phyloP scores from a whole-genome alignment of 176 grass and related monocot genomes.

The Phragmites australis region DNA sequence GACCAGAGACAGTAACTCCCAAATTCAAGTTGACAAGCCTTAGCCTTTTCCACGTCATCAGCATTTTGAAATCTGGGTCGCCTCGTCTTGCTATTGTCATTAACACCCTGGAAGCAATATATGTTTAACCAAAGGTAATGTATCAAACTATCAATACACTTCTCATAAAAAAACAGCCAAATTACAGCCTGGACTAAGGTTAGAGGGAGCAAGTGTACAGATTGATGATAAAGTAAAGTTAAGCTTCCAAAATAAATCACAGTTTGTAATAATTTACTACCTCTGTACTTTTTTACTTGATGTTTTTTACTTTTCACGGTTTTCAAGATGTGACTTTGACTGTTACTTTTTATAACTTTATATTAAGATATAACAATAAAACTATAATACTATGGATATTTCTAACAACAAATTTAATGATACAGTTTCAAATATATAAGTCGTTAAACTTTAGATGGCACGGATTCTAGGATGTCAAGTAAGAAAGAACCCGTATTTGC shows the following conservation, averaged over 20 bases:
- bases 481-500: background rate
- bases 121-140: slow-evolving; percentile 9
- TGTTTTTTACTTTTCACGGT: no score
- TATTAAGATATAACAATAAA: no score
- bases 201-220: background rate
- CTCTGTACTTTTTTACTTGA: no score
- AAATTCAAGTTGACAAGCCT: slow-evolving; percentile 88
- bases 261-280: background rate
- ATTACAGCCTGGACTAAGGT: slow-evolving; percentile 25
- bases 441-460: no score
- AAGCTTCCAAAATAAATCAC: slow-evolving; percentile 8
- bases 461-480: no score
- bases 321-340: no score
- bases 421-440: no score
- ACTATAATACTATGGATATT: no score
- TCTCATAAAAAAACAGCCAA: background rate
- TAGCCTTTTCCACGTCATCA: slow-evolving; percentile 74
- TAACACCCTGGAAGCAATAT: slow-evolving; percentile 43
- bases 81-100: slow-evolving; percentile 9
- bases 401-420: no score
- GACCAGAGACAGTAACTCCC: slow-evolving; percentile 99
- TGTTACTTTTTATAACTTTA: no score
- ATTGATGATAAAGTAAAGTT: slow-evolving; percentile 13
- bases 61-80: slow-evolving; percentile 53
- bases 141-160: slow-evolving; percentile 30